These are phyloP conservation scores for Vitis hybrid DNA, from an alignment of 177 flowering plant genomes.

Conservation along the genomic window DNA sequence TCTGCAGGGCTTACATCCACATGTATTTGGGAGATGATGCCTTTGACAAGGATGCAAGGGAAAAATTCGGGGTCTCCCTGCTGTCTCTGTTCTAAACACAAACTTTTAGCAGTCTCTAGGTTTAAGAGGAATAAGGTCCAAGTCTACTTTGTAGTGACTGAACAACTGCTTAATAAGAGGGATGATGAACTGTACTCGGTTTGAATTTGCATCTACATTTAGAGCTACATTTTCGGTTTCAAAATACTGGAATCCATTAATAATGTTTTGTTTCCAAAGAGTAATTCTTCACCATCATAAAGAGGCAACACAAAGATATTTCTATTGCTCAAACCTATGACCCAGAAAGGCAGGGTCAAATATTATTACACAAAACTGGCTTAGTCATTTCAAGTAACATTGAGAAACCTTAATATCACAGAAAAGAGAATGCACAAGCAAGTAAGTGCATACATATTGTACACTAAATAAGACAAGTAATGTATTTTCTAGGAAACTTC, in stretches of 20 bases:
- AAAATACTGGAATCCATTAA: neutral
- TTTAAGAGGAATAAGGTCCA: slow-evolving; percentile 6
- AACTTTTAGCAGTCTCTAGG: neutral
- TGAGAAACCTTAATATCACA: slow-evolving; percentile 2
- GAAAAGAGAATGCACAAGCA: neutral
- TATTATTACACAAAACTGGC: slow-evolving; percentile 2
- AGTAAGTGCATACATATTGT: slow-evolving; percentile 5
- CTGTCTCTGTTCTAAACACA: slow-evolving; percentile 43
- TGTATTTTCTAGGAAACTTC: slow-evolving; percentile 11
- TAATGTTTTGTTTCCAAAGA: neutral
- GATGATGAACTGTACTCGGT: neutral
- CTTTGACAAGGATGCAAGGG: slow-evolving; percentile 61
- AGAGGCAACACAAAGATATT: slow-evolving; percentile 4
- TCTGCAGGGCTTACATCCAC: slow-evolving; percentile 60
- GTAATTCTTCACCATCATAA: neutral
- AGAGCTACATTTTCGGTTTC: neutral
- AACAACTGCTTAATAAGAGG: slow-evolving; percentile 11
- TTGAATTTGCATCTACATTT: neutral
- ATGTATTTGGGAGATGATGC: slow-evolving; percentile 68
- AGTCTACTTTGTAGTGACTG: slow-evolving; percentile 1
- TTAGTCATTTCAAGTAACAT: neutral
- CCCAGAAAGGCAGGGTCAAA: neutral
- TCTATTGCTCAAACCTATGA: slow-evolving; percentile 4
- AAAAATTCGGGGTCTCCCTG: slow-evolving; percentile 52
- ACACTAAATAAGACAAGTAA: slow-evolving; percentile 5